Base-by-base conservation (phyloP, 1,284 basidiomycete genomes). In the Naganishia albida region DNA sequence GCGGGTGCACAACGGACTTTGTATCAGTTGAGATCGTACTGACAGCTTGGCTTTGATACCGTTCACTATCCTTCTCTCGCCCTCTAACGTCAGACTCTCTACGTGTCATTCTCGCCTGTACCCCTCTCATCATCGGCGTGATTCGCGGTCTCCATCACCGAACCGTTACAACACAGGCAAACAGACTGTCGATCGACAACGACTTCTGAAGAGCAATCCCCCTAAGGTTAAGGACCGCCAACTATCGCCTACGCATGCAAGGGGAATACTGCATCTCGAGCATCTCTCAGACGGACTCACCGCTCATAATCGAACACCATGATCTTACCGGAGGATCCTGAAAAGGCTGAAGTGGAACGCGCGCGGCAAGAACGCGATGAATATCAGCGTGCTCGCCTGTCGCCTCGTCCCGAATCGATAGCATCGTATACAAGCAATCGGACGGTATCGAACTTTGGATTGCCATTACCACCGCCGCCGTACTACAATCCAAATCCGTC, bases 261-360 rank as follows among this genome's bases (percentile, higher is more conserved):
- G 34, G 42, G 7, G 13, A 15, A 7, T 15, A 43, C 42, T 10
- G 34, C 34, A 6, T 4, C 13, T 20, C n/a, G n/a, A 48, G 15
- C 2, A 4, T 13, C 2, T 20, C 23, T 48, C 13, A 10, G n/a
- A 7, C 20, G 10, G 7, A 20, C 13, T 23, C 46, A n/a, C 7
- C 43, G 10, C 46, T 23, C 10, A 6, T 12, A 6, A 25, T 48
- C 7, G 46, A 26, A 23, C 62, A 62, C 52, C 63, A 80, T 80
- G 78, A 80, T 80, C 68, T 76, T 80, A 66, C 78, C 78, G 3
- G 77, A 77, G 49, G 78, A 80, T 71, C 69, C 75, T 2, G 78
- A 80, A 66, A 80, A 80, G 69, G 77, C 77, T 62, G 75, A 46
- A 1, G 23, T 65, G 10, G 57, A 64, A 53, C 59, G 64, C 18